phyloP scores from a whole-genome alignment of 768 basidiomycete genomes.

The Boletellus sp. region DNA sequence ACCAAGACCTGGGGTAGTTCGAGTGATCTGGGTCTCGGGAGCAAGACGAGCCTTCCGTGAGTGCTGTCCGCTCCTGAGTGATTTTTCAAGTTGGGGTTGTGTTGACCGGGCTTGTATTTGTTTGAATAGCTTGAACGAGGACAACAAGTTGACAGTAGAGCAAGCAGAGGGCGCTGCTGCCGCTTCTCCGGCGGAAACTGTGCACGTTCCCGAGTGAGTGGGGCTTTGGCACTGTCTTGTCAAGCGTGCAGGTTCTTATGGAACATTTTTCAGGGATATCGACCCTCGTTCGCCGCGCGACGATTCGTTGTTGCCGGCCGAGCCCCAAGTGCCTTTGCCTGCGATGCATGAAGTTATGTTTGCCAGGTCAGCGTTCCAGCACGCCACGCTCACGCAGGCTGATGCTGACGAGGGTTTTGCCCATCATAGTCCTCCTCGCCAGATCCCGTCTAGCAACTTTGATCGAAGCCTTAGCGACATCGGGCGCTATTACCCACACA shows the following conservation, averaged over 20 bases:
- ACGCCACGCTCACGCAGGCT: neutral
- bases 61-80: constrained; percentile 1
- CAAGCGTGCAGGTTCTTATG: neutral
- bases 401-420: neutral
- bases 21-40: constrained; percentile 21
- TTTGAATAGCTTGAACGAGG: constrained; percentile 21
- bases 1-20: constrained; percentile 32
- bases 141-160: constrained; percentile 15
- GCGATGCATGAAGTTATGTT: constrained; percentile 35
- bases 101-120: neutral
- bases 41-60: constrained; percentile 16
- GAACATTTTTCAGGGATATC: constrained; percentile 7
- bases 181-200: constrained; percentile 26
- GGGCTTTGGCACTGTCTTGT: neutral
- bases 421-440: constrained; percentile 14
- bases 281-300: constrained; percentile 34
- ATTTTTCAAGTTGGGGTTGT: neutral
- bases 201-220: constrained; percentile 31
- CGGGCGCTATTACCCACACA: constrained; percentile 8
- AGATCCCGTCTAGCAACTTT: constrained; percentile 16
- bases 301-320: constrained; percentile 23
- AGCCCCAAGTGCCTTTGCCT: constrained; percentile 30
- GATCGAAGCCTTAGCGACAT: constrained; percentile 15
- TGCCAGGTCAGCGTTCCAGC: constrained; percentile 11
- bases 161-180: constrained; percentile 11